Evolutionary conservation across 2,329 filamentous ascomycete genomes (phyloP).

Genomic region (Proliferodiscus dingleyae): DNA sequence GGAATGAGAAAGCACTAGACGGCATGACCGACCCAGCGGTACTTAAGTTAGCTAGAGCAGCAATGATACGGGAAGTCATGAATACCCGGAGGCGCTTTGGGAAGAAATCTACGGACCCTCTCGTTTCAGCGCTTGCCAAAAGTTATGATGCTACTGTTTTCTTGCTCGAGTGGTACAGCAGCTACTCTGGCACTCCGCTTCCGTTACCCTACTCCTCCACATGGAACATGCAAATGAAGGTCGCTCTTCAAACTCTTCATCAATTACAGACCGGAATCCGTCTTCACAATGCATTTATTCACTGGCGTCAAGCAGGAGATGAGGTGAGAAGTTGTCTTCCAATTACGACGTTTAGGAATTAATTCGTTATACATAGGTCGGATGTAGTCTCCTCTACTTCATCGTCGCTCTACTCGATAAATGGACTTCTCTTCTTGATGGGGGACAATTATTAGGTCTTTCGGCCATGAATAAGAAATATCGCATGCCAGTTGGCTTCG

Average conservation of each 20-base stretch:
- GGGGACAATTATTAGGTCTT: constrained; percentile 39
- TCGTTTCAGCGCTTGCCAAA: constrained; percentile 38
- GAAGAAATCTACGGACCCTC: constrained; percentile 35
- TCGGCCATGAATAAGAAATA: constrained; percentile 32
- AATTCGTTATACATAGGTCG: constrained; percentile 21
- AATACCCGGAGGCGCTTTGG: constrained; percentile 39
- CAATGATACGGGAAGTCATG: constrained; percentile 28
- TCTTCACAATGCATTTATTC: constrained; percentile 52
- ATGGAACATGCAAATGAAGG: constrained; percentile 54
- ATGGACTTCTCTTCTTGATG: constrained; percentile 46
- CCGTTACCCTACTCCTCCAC: constrained; percentile 50
- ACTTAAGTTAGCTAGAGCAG: constrained; percentile 41
- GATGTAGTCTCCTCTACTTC: constrained; percentile 50
- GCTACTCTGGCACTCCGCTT: constrained; percentile 42
- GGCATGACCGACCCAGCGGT: constrained; percentile 36
- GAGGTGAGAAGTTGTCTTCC: constrained; percentile 34
- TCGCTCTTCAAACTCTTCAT: constrained; percentile 47
- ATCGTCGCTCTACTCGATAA: constrained; percentile 51
- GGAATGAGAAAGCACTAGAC: constrained; percentile 17
- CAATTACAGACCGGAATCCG: constrained; percentile 50
- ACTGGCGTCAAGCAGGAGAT: constrained; percentile 51
- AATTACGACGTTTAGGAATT: not conserved
- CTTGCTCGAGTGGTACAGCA: constrained; percentile 46
- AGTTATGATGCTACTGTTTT: constrained; percentile 21
- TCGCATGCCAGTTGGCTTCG: constrained; percentile 41